Percentiles rank a stretch among this genome's conserved stretches.
phyloP scores from a whole-genome alignment of 805 yeast species.

The Ogataea degrootiae region DNA sequence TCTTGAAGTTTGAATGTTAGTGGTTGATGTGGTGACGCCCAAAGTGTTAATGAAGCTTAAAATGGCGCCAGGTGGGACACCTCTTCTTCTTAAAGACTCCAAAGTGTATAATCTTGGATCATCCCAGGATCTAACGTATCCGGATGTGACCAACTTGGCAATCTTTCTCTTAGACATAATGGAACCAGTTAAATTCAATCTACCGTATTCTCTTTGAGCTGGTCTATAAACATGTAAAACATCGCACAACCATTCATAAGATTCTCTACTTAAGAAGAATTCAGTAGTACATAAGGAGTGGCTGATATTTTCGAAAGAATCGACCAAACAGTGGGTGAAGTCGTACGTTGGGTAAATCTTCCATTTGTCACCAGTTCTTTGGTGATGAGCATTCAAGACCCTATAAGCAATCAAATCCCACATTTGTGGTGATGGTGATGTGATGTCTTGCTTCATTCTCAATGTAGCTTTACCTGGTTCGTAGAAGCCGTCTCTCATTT shows the following conservation, averaged over 20 bases:
- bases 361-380: slow-evolving; percentile 97
- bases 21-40: slow-evolving; percentile 93
- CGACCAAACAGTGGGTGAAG: slow-evolving; percentile 98
- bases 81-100: slow-evolving; percentile 93
- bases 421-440: slow-evolving; percentile 95
- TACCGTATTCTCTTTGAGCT: slow-evolving; percentile 97
- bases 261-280: slow-evolving; percentile 85
- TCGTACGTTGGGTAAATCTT: slow-evolving; percentile 97
- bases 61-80: slow-evolving; percentile 98
- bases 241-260: slow-evolving; percentile 98
- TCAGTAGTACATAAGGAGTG: slow-evolving; percentile 97
- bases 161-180: slow-evolving; percentile 93
- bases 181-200: slow-evolving; percentile 92
- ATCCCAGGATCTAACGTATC: slow-evolving; percentile 92
- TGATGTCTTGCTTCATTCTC: slow-evolving; percentile 93
- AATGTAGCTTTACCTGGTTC: slow-evolving; percentile 88
- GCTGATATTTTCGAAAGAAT: slow-evolving; percentile 92
- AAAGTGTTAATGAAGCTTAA: slow-evolving; percentile 87
- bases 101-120: slow-evolving; percentile 95
- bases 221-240: slow-evolving; percentile 94
- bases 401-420: slow-evolving; percentile 99
- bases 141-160: slow-evolving; percentile 81
- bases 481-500: slow-evolving; percentile 87
- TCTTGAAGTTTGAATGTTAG: slow-evolving; percentile 85
- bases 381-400: slow-evolving; percentile 87